Evolutionary conservation across 768 basidiomycete species (phyloP), one percentile per base, ranked within the genome.

Genomic region (Boletus rubroflammeus): DNA sequence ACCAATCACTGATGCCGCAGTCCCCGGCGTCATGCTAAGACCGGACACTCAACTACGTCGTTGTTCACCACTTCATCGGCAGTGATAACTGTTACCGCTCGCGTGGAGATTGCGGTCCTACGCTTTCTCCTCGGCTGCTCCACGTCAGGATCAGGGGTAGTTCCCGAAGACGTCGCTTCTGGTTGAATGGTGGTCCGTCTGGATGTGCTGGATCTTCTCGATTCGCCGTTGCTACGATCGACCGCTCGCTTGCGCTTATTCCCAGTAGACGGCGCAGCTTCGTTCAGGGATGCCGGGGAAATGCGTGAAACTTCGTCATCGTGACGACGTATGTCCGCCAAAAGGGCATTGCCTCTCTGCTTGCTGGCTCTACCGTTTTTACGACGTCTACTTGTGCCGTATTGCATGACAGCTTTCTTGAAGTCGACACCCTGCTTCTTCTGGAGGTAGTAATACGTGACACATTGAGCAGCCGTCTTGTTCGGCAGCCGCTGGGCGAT

Each of bases 391-490:
- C 81, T 83, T 1, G 83, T 81, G 14, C 82, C 85, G 58, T 82
- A 80, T 61, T 80, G 81, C 44, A 83, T 74, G 23, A 92, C 78
- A 15, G 88, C 83, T 60, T 85, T 82, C 52, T 90, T 83, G 72
- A 93, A 95, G 72, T 94, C 88, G 65, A 94, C 90, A 35, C 80
- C 72, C 62, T 80, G 81, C 73, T 93, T 93, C 79, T 98, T 98
- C 74, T 94, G 90, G 47, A 96, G 76, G 70, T 98, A 98, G 72
- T 98, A 98, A 72, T 84, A 96, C 46, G 87, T 82, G 43, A 98
- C 90, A 66, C 94, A 97, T 78, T 97, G 90, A 0, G 85, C 77
- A 1, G 90, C 76, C 2, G 90, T 86, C 78, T 97, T 98, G 76
- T 91, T 79, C 5, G 88, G 83, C 13, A 98, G 72, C 59, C 76